Percentiles rank a stretch among this genome's conserved stretches.
Conservation (phyloP, 169 alveolate species). For the Ichthyophthirius multifiliis region DNA sequence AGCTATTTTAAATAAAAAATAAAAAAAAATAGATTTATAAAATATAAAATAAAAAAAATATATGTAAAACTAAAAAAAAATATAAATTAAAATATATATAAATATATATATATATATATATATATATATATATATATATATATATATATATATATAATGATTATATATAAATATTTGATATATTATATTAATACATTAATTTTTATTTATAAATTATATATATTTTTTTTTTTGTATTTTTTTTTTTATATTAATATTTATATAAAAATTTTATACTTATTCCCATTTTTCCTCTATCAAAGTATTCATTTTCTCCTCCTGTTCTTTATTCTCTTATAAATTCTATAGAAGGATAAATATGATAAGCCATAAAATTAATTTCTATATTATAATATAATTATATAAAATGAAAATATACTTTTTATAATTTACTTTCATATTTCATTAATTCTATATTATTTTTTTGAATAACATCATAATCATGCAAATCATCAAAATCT, state of each 20-base stretch:
- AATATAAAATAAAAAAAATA: too few relatives aligned
- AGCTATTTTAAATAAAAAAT: background rate
- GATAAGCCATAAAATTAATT: conserved; percentile 3
- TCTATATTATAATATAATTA: background rate
- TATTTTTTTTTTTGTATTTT: too few relatives aligned
- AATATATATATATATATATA: too few relatives aligned
- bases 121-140: too few relatives aligned
- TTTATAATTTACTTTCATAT: conserved; percentile 1
- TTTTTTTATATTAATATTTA: background rate
- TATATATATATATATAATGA: too few relatives aligned
- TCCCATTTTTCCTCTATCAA: conserved; percentile 24
- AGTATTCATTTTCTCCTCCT: conserved; percentile 43
- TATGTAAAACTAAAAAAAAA: too few relatives aligned
- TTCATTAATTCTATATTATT: conserved; percentile 31
- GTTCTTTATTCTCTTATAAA: conserved; percentile 12
- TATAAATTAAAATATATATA: too few relatives aligned
- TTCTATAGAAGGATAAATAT: conserved; percentile 35
- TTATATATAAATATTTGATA: too few relatives aligned
- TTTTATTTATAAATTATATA: too few relatives aligned
- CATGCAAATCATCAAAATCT: conserved; percentile 39
- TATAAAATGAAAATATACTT: background rate
- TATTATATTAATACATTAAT: too few relatives aligned
- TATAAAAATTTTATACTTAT: background rate
- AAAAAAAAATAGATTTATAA: too few relatives aligned
- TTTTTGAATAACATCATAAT: conserved; percentile 14